These are phyloP conservation scores for Alternaria ventricosa DNA, from an alignment of 2,329 filamentous ascomycete genomes.

Conservation along the genomic window DNA sequence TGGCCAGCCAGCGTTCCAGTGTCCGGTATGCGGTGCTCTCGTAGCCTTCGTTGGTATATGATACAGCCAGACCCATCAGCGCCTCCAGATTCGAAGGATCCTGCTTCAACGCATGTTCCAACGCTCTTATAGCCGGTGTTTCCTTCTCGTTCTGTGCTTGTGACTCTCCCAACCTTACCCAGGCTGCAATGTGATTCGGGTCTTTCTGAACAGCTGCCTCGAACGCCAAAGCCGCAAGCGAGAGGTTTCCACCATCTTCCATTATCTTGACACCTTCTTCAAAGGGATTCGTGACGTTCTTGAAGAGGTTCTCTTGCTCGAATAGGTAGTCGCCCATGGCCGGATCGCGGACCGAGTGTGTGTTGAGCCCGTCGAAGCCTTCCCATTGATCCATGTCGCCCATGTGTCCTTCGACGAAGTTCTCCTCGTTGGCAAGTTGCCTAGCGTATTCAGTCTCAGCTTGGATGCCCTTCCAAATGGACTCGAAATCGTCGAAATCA, in stretches of 20 bases:
- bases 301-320: conserved; percentile 91
- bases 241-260: conserved; percentile 91
- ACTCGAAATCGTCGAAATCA: conserved; percentile 92
- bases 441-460: conserved; percentile 74
- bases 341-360: conserved; percentile 73
- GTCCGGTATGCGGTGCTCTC: conserved; percentile 96
- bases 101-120: conserved; percentile 88
- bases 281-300: conserved; percentile 81
- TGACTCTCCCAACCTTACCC: conserved; percentile 88
- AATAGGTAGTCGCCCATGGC: conserved; percentile 90
- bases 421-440: conserved; percentile 71
- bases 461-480: conserved; percentile 83
- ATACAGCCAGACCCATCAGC: conserved; percentile 93
- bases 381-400: conserved; percentile 84
- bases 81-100: conserved; percentile 87
- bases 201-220: conserved; percentile 94
- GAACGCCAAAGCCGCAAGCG: conserved; percentile 89
- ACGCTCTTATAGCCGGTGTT: conserved; percentile 88
- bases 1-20: conserved; percentile 93
- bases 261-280: conserved; percentile 93
- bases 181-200: conserved; percentile 85
- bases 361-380: conserved; percentile 72
- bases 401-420: conserved; percentile 67
- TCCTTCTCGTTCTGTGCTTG: conserved; percentile 99
- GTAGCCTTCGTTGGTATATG: conserved; percentile 98